A percentile compares a stretch with the other conserved stretches of the same genome.
These are phyloP conservation scores for Daldinia caldariorum DNA, from an alignment of 495 filamentous ascomycete genomes.

Conservation along the genomic window DNA sequence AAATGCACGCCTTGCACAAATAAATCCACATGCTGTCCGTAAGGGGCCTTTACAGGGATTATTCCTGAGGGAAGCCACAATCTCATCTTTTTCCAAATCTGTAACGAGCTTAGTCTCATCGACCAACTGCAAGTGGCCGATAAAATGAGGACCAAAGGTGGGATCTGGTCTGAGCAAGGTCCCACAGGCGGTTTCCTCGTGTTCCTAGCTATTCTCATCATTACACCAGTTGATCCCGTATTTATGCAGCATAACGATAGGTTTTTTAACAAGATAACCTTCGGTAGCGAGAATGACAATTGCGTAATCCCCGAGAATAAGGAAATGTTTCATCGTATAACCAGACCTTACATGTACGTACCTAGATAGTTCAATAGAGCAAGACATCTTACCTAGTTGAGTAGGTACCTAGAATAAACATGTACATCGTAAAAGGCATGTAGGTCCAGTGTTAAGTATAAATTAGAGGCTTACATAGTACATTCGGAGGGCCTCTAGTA, in stretches of 20 bases:
- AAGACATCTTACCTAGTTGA: neutral
- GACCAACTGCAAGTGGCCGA: conserved; percentile 16
- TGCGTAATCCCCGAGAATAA: neutral
- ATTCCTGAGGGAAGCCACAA: conserved; percentile 35
- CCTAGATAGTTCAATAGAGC: conserved; percentile 1
- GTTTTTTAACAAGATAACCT: neutral
- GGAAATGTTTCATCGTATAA: neutral
- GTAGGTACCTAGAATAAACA: neutral
- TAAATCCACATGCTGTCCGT: conserved; percentile 22
- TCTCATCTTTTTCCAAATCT: conserved; percentile 34
- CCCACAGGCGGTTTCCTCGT: conserved; percentile 17
- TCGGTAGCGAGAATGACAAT: neutral
- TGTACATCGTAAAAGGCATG: too few species aligned
- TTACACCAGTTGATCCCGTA: neutral
- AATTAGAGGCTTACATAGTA: neutral
- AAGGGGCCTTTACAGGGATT: conserved; percentile 40
- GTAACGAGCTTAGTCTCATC: conserved; percentile 43
- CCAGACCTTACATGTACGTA: neutral
- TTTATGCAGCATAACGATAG: neutral
- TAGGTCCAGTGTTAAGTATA: neutral
- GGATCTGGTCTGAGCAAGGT: conserved; percentile 16
- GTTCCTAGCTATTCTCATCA: conserved; percentile 14
- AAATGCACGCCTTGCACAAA: neutral
- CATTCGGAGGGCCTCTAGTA: neutral
- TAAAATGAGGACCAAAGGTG: conserved; percentile 18